Evolutionary conservation across 1,139 yeast genomes (phyloP).

Genomic region (Nakaseomyces uthaithaninus): DNA sequence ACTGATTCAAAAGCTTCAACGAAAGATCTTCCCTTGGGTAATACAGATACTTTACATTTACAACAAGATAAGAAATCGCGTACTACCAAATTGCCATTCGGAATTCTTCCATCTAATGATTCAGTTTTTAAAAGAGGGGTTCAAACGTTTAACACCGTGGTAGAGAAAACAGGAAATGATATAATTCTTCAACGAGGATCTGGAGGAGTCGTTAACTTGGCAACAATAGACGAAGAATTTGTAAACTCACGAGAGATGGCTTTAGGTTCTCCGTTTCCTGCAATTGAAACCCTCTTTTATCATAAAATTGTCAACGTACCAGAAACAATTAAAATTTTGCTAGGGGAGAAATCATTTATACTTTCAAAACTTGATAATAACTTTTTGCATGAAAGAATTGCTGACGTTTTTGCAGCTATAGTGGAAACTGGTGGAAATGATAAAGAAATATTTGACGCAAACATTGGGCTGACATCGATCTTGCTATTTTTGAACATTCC

Average conservation of each 20-base stretch:
- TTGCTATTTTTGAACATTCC: constrained; percentile 19
- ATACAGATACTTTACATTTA: too few relatives aligned
- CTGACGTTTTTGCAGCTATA: constrained; percentile 18
- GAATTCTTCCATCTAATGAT: not conserved
- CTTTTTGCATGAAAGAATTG: constrained; percentile 11
- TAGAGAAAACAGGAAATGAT: constrained; percentile 21
- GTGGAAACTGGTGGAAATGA: constrained; percentile 24
- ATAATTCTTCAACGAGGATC: constrained; percentile 8
- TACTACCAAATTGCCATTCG: not conserved
- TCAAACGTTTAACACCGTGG: constrained; percentile 20
- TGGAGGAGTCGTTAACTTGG: constrained; percentile 4
- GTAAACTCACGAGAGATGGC: not conserved
- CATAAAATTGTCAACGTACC: constrained; percentile 15
- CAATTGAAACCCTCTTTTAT: constrained; percentile 14
- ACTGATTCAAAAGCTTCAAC: too few relatives aligned
- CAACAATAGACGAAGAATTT: not conserved
- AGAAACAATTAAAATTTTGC: constrained; percentile 13
- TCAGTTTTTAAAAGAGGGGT: constrained; percentile 4
- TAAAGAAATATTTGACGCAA: constrained; percentile 17
- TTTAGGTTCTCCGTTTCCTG: constrained; percentile 4
- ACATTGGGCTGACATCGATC: constrained; percentile 16
- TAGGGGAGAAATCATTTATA: constrained; percentile 14
- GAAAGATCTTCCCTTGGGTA: too few relatives aligned
- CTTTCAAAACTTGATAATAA: constrained; percentile 20
- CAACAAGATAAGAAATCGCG: not conserved